phyloP scores from a whole-genome alignment of 1,284 basidiomycete genomes.

The Tetrapyrgos nigripes region DNA sequence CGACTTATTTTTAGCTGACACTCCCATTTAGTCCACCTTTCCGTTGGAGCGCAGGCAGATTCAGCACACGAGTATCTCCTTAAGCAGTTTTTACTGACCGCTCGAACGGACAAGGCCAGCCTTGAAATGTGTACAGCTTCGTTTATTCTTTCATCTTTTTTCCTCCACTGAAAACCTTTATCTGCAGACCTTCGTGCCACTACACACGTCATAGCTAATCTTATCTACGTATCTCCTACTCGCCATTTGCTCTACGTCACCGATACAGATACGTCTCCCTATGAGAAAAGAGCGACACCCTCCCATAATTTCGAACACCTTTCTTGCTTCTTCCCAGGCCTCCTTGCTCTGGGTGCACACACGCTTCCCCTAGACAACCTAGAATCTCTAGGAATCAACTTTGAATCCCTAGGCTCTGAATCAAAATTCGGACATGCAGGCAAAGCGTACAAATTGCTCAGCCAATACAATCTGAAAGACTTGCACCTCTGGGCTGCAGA shows the following conservation, averaged over 20 bases:
- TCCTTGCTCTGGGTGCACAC: conserved; percentile 76
- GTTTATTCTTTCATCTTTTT: conserved; percentile 1
- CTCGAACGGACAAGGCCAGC: conserved; percentile 59
- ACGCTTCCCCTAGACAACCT: conserved; percentile 63
- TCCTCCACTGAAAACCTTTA: neutral
- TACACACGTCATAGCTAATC: conserved; percentile 64
- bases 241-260: conserved; percentile 77
- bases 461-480: conserved; percentile 16
- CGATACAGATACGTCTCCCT: conserved; percentile 45
- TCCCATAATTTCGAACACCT: conserved; percentile 74
- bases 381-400: conserved; percentile 47
- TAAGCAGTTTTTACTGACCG: conserved; percentile 74
- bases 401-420: conserved; percentile 39
- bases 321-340: conserved; percentile 79
- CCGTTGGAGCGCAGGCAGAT: conserved; percentile 70
- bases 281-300: conserved; percentile 36
- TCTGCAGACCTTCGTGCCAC: conserved; percentile 66
- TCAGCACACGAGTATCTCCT: conserved; percentile 80
- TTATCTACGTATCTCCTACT: conserved; percentile 70
- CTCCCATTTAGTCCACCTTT: conserved; percentile 48
- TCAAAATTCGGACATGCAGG: conserved; percentile 44
- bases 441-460: conserved; percentile 40
- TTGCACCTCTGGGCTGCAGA: conserved; percentile 72
- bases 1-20: neutral
- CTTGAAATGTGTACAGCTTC: conserved; percentile 66